Evolutionary conservation across 2,329 filamentous ascomycete genomes (phyloP).

Genomic region (Leptodontidium sp.): DNA sequence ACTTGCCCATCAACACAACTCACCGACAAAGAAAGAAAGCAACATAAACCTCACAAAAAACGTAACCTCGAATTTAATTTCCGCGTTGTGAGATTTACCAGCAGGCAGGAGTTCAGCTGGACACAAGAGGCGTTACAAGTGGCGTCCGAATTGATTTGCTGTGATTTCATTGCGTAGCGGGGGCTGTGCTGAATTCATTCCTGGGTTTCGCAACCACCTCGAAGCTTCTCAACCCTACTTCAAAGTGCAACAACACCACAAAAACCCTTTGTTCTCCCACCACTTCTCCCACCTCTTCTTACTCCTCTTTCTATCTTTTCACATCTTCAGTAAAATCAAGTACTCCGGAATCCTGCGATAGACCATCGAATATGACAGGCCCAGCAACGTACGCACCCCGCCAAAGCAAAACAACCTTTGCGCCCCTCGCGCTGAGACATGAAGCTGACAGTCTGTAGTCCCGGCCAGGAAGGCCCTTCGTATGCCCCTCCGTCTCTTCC

Average conservation of each 20-base stretch:
- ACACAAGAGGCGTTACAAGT: slow-evolving; percentile 4
- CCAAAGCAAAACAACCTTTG: slow-evolving; percentile 7
- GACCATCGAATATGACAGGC: slow-evolving; percentile 39
- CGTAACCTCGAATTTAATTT: background rate
- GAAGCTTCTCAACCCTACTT: background rate
- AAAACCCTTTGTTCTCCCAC: slow-evolving; percentile 7
- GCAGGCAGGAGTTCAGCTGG: slow-evolving; percentile 17
- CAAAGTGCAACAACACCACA: slow-evolving; percentile 10
- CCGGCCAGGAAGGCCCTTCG: slow-evolving; percentile 47
- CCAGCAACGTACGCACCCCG: slow-evolving; percentile 41
- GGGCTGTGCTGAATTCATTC: slow-evolving; percentile 21
- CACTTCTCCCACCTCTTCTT: slow-evolving; percentile 6
- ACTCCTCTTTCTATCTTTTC: background rate
- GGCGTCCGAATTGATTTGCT: slow-evolving; percentile 19
- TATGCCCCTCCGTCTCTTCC: slow-evolving; percentile 64
- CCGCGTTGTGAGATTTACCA: background rate
- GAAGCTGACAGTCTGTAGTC: slow-evolving; percentile 38
- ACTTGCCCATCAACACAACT: background rate
- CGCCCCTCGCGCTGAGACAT: slow-evolving; percentile 11
- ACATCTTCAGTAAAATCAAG: background rate
- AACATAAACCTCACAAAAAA: background rate
- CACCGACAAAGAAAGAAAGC: background rate
- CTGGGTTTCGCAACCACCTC: slow-evolving; percentile 15
- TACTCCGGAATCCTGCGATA: slow-evolving; percentile 1
- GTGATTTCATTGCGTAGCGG: slow-evolving; percentile 5